Evolutionary conservation across 2,329 filamentous ascomycete genomes (phyloP), one percentile per base, ranked within the genome.

Genomic region (Talaromyces sp.): DNA sequence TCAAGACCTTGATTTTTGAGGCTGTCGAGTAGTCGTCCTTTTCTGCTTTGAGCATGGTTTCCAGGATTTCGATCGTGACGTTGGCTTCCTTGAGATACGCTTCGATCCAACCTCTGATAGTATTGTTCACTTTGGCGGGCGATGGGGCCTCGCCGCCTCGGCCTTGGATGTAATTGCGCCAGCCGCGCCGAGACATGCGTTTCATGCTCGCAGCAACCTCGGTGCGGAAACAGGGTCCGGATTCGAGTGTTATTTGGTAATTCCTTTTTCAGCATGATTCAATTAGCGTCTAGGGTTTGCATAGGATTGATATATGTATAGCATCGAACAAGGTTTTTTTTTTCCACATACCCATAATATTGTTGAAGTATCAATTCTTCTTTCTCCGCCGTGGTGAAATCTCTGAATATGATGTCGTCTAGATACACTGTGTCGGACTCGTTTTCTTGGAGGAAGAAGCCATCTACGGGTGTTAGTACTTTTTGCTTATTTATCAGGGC

Each of bases 211-310:
- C 74, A 49, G 71, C 76, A 32, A 78, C 71, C 58, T 78, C 74
- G 9, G 77, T 79, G 24, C 77, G 72, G 64, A 73, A 77, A 63
- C 77, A 79, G 19, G 72, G 70, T 9, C 76, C 77, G 14, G 58
- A 56, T 9, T 70, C 65, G 51, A 64, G 60, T 49, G 70, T 75
- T 55, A 77, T 58, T 67, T 72, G 72, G 58, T 79, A 79, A 63
- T 78, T 75, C n/a, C 76, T 78, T 38, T 46, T 10, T 35, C 13
- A 21, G 24, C 29, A 21, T 38, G 14, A 14, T 14, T 14, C 2
- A n/a, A 35, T 35, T 6, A 55, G 58, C 54, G 51, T 46, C 29
- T 3, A 11, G 43, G 43, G 11, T 46, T n/a, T 24, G 27, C 43
- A 43, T 14, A n/a, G n/a, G n/a, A n/a, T n/a, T n/a, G n/a, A n/a